These are phyloP conservation scores for Nicotiana attenuata DNA, from an alignment of 257 asterid species.

Conservation along the genomic window DNA sequence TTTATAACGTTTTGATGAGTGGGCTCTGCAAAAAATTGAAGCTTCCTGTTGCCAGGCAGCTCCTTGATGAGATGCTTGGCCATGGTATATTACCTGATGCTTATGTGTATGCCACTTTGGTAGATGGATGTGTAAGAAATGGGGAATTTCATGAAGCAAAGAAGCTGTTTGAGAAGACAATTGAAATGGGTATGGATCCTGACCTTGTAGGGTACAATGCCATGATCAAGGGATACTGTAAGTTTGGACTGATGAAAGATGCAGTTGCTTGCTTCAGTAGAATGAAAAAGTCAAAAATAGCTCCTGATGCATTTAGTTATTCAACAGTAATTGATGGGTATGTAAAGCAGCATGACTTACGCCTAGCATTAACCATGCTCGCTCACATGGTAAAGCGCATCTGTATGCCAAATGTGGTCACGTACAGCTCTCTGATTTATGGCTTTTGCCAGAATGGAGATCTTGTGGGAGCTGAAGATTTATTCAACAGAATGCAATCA, in stretches of 20 bases:
- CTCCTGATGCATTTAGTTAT: conserved; percentile 71
- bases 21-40: conserved; percentile 68
- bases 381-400: conserved; percentile 47
- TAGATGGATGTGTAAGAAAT: conserved; percentile 71
- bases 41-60: conserved; percentile 53
- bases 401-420: conserved; percentile 51
- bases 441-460: conserved; percentile 68
- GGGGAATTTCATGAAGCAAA: conserved; percentile 63
- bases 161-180: conserved; percentile 48
- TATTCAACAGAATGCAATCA: conserved; percentile 49
- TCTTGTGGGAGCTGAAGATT: conserved; percentile 46
- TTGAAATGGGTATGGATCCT: conserved; percentile 44
- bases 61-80: conserved; percentile 66
- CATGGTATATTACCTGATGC: conserved; percentile 56
- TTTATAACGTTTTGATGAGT: conserved; percentile 72
- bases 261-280: conserved; percentile 52
- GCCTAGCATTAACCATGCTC: conserved; percentile 51
- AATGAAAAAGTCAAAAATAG: conserved; percentile 45
- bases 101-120: conserved; percentile 66
- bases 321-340: conserved; percentile 83
- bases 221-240: conserved; percentile 88
- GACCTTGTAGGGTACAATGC: conserved; percentile 81
- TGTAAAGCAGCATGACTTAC: conserved; percentile 59
- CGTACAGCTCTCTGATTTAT: conserved; percentile 60
- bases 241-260: conserved; percentile 60